phyloP scores from a whole-genome alignment of 2,329 filamentous ascomycete species.

The Neopestalotiopsis sp. region DNA sequence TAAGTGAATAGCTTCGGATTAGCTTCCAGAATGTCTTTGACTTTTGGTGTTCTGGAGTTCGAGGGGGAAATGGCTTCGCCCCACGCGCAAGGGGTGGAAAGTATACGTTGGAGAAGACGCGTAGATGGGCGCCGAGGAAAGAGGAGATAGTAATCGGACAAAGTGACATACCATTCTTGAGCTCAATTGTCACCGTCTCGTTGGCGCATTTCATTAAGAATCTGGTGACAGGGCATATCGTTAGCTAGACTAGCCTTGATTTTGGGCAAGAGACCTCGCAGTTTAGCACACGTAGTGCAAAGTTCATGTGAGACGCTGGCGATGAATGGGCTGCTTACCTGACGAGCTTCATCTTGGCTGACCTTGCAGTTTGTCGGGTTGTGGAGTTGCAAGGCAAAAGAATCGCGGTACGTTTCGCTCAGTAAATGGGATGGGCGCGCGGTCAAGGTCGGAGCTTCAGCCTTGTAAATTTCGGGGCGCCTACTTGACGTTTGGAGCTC shows the following conservation, averaged over 20 bases:
- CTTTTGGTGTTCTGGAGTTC: no score
- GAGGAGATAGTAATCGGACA: neutral
- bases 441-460: conserved; percentile 23
- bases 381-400: conserved; percentile 13
- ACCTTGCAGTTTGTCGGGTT: conserved; percentile 8
- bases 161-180: conserved; percentile 83
- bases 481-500: neutral
- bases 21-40: neutral
- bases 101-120: neutral
- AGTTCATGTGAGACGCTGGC: neutral
- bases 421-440: conserved; percentile 12
- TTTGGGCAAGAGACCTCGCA: conserved; percentile 28
- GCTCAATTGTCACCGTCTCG: conserved; percentile 96
- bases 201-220: conserved; percentile 99
- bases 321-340: conserved; percentile 66
- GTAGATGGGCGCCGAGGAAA: neutral
- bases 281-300: conserved; percentile 52
- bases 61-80: neutral
- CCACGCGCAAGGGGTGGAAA: neutral
- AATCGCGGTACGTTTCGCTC: conserved; percentile 13
- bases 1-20: conserved; percentile 41
- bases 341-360: conserved; percentile 88
- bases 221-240: conserved; percentile 53
- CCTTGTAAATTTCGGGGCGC: conserved; percentile 17
- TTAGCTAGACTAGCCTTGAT: conserved; percentile 38